Conservation (phyloP, 176 grass and related monocot species). For the Eragrostis nindensis region DNA sequence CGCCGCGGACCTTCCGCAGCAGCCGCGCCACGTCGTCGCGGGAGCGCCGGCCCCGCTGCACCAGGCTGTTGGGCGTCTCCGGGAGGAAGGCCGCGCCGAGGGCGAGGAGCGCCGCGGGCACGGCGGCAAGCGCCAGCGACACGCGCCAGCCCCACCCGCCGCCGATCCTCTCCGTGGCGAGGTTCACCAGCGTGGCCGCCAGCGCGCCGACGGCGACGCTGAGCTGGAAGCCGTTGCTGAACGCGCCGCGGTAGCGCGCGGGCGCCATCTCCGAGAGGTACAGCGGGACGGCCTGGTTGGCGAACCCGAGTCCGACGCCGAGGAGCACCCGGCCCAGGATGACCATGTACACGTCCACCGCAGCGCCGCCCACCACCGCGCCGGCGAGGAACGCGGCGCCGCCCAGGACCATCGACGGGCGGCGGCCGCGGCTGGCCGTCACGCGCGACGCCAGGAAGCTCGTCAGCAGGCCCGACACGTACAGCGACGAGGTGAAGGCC, state of each 20-base stretch:
- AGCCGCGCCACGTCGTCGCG: slow-evolving; percentile 21
- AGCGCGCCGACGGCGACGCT: slow-evolving; percentile 52
- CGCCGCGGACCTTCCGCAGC: slow-evolving; percentile 55
- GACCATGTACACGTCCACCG: too few species aligned
- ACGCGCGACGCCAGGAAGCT: slow-evolving; percentile 56
- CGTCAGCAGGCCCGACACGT: slow-evolving; percentile 61
- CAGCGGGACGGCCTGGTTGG: slow-evolving; percentile 65
- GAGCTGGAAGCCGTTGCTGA: slow-evolving; percentile 69
- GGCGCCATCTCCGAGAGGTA: slow-evolving; percentile 84
- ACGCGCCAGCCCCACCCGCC: slow-evolving; percentile 61
- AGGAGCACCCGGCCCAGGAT: too few species aligned
- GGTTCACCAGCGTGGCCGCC: slow-evolving; percentile 64
- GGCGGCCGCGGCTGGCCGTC: slow-evolving; percentile 46
- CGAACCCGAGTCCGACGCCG: slow-evolving; percentile 67
- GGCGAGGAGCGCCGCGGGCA: too few species aligned
- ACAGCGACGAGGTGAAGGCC: slow-evolving; percentile 82
- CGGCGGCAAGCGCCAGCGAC: too few species aligned
- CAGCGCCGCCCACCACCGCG: slow-evolving; percentile 48
- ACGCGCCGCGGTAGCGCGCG: slow-evolving; percentile 55
- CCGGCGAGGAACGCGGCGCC: slow-evolving; percentile 63
- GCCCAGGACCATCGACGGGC: slow-evolving; percentile 64
- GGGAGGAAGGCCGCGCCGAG: slow-evolving; percentile 68
- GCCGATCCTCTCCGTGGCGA: slow-evolving; percentile 56
- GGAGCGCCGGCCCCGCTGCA: slow-evolving; percentile 49
- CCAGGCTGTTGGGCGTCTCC: slow-evolving; percentile 61